These are phyloP conservation scores for Xylaria sp. DNA, from an alignment of 2,329 filamentous ascomycete species.

Conservation along the genomic window DNA sequence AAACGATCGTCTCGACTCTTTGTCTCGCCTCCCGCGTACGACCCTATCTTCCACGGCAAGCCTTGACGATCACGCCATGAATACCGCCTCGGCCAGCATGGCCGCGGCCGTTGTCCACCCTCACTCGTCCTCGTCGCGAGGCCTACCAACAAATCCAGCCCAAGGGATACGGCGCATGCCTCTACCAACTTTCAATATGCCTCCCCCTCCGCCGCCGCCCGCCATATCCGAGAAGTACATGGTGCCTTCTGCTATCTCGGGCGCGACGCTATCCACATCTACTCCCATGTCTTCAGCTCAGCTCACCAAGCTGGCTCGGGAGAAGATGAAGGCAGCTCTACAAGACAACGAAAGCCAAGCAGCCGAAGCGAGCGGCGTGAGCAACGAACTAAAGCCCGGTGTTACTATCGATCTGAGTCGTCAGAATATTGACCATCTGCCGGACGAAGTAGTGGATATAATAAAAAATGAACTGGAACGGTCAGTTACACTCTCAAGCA, in stretches of 20 bases:
- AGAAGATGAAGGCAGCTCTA: slow-evolving; percentile 74
- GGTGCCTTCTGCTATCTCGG: slow-evolving; percentile 47
- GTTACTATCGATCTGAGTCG: slow-evolving; percentile 83
- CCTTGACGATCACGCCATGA: slow-evolving; percentile 40
- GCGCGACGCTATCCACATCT: slow-evolving; percentile 61
- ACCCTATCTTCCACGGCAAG: slow-evolving; percentile 16
- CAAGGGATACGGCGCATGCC: slow-evolving; percentile 47
- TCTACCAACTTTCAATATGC: slow-evolving; percentile 52
- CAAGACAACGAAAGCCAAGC: slow-evolving; percentile 73
- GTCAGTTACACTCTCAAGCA: slow-evolving; percentile 55
- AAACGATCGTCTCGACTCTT: slow-evolving; percentile 39
- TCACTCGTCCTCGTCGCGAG: slow-evolving; percentile 47
- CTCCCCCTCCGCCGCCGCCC: slow-evolving; percentile 57
- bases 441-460: slow-evolving; percentile 78
- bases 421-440: slow-evolving; percentile 76
- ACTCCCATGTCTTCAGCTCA: slow-evolving; percentile 68
- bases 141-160: slow-evolving; percentile 45
- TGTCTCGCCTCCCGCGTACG: slow-evolving; percentile 34
- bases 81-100: slow-evolving; percentile 48
- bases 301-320: slow-evolving; percentile 72
- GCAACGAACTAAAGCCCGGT: slow-evolving; percentile 72
- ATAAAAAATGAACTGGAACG: slow-evolving; percentile 80
- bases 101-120: slow-evolving; percentile 47
- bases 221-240: slow-evolving; percentile 53
- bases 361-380: slow-evolving; percentile 68